Evolutionary conservation across 306 rosid genomes (phyloP).

Genomic region (Cucurbita ficifolia): DNA sequence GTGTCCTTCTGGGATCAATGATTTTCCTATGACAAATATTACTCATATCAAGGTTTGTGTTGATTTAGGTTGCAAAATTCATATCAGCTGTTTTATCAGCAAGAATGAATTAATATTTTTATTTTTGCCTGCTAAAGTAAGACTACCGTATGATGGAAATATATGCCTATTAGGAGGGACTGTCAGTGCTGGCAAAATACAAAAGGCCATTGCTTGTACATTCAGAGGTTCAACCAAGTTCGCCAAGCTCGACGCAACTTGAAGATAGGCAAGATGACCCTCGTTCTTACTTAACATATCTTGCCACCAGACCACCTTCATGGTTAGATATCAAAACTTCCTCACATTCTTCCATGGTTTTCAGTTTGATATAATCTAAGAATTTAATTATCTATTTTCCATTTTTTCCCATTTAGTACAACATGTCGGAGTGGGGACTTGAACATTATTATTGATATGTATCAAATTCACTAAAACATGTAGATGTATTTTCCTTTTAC

Average conservation of each 20-base stretch:
- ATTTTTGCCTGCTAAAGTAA: background rate
- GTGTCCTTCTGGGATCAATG: slow-evolving; percentile 94
- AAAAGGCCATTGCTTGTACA: slow-evolving; percentile 82
- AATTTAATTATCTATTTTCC: background rate
- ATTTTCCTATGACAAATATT: slow-evolving; percentile 79
- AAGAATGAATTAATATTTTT: background rate
- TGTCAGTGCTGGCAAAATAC: slow-evolving; percentile 67
- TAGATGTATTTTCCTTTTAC: background rate
- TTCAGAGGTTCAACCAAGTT: slow-evolving; percentile 51
- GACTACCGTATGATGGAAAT: slow-evolving; percentile 8
- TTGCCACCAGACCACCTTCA: slow-evolving; percentile 66
- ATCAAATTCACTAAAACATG: background rate
- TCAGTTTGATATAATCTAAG: background rate
- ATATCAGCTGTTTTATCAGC: background rate
- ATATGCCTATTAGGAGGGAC: slow-evolving; percentile 55
- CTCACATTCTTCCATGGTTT: slow-evolving; percentile 3
- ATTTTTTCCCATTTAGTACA: background rate
- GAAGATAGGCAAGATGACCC: slow-evolving; percentile 29
- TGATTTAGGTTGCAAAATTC: background rate
- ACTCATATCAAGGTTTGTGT: slow-evolving; percentile 62
- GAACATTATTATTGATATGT: background rate
- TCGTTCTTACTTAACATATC: slow-evolving; percentile 56
- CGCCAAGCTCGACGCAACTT: slow-evolving; percentile 22
- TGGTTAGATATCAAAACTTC: slow-evolving; percentile 36
- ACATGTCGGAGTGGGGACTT: background rate